Evolutionary conservation across 495 filamentous ascomycete species (phyloP), one percentile per base, ranked within the genome.

Genomic region (Neohortaea acidophila): DNA sequence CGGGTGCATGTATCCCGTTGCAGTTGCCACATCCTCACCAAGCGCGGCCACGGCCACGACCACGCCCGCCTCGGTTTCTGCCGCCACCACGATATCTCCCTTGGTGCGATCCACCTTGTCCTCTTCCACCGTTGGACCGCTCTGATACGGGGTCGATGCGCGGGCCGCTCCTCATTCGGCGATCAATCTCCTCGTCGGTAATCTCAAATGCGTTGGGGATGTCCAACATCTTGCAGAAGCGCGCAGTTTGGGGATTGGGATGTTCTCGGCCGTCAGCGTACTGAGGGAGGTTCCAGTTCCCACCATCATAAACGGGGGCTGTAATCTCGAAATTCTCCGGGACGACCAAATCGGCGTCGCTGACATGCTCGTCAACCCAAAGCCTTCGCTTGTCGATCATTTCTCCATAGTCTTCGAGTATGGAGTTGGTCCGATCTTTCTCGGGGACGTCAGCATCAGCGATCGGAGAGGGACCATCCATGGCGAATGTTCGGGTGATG

Each of bases 401-500:
- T 0, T 66, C 52, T 3, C 50, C 51, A 57, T 92, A 94, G n/a
- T n/a, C n/a, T n/a, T n/a, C n/a, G n/a, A n/a, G n/a, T n/a, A n/a
- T n/a, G n/a, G n/a, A n/a, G n/a, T n/a, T n/a, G n/a, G n/a, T n/a
- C n/a, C n/a, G n/a, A 15, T 60, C 51, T 1, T 56, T 61, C 43
- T 84, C 76, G 0, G 79, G 61, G 0, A 61, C 45, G 7, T 47
- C 49, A 1, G 67, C 64, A 9, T 41, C 52, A 2, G 60, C 63
- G 23, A 85, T 59, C 4, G 56, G 51, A 2, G 84, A 60, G 9
- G 36, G 36, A 21, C 48, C 45, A 23, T 71, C 62, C 0, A 64
- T 42, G 19, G 77, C 73, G 51, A 93, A 86, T 1, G 75, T 75
- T 11, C 86, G 83, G 1, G 77, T 81, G 46, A 97, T 93, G 6